Conservation (phyloP, 2,329 filamentous ascomycete species). For the Talaromyces sp. region DNA sequence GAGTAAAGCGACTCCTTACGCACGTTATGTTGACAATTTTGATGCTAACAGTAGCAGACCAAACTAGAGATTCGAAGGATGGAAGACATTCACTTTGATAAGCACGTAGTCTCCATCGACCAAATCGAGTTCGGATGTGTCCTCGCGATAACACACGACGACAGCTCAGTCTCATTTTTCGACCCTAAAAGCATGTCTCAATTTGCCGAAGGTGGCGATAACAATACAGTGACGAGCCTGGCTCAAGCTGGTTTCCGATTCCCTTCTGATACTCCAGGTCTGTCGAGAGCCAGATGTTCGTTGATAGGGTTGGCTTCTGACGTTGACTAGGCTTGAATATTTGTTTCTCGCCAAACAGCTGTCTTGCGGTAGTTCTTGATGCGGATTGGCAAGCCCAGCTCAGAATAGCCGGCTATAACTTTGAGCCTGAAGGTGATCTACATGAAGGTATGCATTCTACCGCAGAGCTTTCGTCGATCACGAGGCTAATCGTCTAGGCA, state of each 20-base stretch:
- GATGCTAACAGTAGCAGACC: slow-evolving; percentile 32
- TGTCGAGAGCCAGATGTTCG: background rate
- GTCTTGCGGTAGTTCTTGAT: slow-evolving; percentile 38
- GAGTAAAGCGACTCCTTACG: slow-evolving; percentile 27
- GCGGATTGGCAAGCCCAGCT: slow-evolving; percentile 40
- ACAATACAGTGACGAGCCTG: slow-evolving; percentile 65
- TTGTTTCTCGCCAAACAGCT: slow-evolving; percentile 46
- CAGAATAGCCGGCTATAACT: slow-evolving; percentile 40
- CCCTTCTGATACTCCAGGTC: slow-evolving; percentile 62
- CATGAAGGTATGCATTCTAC: slow-evolving; percentile 35
- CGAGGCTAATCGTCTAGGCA: slow-evolving; percentile 26
- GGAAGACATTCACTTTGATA: slow-evolving; percentile 66
- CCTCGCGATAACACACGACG: slow-evolving; percentile 70
- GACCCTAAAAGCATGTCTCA: slow-evolving; percentile 71
- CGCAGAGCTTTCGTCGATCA: background rate
- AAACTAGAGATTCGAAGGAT: slow-evolving; percentile 59
- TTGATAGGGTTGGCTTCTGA: background rate
- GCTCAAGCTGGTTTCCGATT: slow-evolving; percentile 77
- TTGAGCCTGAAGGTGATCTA: slow-evolving; percentile 34
- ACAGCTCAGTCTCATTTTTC: slow-evolving; percentile 76
- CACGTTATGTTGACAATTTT: too few relatives aligned
- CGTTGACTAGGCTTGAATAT: slow-evolving; percentile 32
- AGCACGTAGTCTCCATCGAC: slow-evolving; percentile 66
- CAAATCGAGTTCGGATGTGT: slow-evolving; percentile 68
- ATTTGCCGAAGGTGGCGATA: slow-evolving; percentile 62